Conservation (phyloP, 371 early-diverging fungal genomes). For the Chytridiales sp. region DNA sequence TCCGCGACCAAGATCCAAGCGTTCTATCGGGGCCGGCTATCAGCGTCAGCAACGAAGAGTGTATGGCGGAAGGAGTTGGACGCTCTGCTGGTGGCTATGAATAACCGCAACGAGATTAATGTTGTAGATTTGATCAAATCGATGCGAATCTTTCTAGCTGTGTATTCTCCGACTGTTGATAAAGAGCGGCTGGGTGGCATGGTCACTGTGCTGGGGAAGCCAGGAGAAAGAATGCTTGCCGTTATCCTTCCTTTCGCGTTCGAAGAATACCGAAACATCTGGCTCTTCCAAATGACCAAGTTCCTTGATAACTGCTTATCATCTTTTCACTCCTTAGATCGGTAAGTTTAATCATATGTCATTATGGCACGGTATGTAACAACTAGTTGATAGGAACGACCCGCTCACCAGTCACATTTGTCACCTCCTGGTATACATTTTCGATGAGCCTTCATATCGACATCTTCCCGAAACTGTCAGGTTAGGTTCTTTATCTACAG, state of each 20-base stretch:
- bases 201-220: not conserved
- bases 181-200: constrained; percentile 3
- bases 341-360: too few relatives aligned
- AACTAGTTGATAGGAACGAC: too few relatives aligned
- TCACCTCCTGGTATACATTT: too few relatives aligned
- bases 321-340: too few relatives aligned
- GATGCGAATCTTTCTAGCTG: constrained; percentile 8
- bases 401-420: too few relatives aligned
- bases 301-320: too few relatives aligned
- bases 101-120: not conserved
- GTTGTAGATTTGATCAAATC: not conserved
- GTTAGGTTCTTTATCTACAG: too few relatives aligned
- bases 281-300: too few relatives aligned
- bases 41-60: not conserved
- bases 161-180: constrained; percentile 10
- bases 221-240: not conserved
- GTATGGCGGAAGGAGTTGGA: constrained; percentile 9
- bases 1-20: constrained; percentile 68
- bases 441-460: too few relatives aligned
- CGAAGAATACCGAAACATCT: too few relatives aligned
- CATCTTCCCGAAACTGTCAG: too few relatives aligned
- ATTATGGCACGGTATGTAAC: too few relatives aligned
- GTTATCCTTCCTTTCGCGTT: not conserved
- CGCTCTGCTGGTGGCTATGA: not conserved
- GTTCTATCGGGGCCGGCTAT: constrained; percentile 46